These are phyloP conservation scores for Coemansia umbellata DNA, from an alignment of 192 early-diverging fungal species.

Conservation along the genomic window DNA sequence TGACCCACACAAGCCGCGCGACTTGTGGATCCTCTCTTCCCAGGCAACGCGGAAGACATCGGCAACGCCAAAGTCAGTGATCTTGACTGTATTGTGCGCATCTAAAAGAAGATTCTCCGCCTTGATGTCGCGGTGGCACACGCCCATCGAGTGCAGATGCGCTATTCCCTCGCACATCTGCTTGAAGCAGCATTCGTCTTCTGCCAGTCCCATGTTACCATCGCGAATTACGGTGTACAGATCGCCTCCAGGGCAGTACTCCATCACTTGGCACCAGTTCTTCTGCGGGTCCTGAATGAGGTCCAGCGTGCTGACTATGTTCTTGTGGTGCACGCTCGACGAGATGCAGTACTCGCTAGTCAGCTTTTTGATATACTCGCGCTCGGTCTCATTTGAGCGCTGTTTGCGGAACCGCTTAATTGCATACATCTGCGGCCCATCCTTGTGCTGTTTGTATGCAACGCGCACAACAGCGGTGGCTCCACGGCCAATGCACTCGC, in stretches of 20 bases:
- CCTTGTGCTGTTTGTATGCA: slow-evolving; percentile 67
- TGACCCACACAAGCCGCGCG: slow-evolving; percentile 87
- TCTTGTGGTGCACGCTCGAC: slow-evolving; percentile 83
- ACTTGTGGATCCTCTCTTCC: slow-evolving; percentile 71
- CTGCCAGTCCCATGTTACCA: slow-evolving; percentile 69
- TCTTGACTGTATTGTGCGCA: slow-evolving; percentile 76
- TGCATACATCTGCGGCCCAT: slow-evolving; percentile 68
- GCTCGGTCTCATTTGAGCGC: slow-evolving; percentile 80
- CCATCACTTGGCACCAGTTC: slow-evolving; percentile 78
- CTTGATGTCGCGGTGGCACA: slow-evolving; percentile 88
- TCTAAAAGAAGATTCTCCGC: slow-evolving; percentile 89
- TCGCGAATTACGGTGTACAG: slow-evolving; percentile 75
- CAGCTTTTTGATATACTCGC: slow-evolving; percentile 94
- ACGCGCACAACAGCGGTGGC: slow-evolving; percentile 90
- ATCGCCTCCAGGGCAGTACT: slow-evolving; percentile 92
- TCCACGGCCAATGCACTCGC: slow-evolving; percentile 79
- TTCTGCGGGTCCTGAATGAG: slow-evolving; percentile 88
- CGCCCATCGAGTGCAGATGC: slow-evolving; percentile 90
- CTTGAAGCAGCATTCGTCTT: slow-evolving; percentile 90
- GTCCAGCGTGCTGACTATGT: slow-evolving; percentile 93
- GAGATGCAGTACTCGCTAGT: slow-evolving; percentile 94
- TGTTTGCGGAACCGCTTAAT: slow-evolving; percentile 93
- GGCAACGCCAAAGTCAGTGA: slow-evolving; percentile 97
- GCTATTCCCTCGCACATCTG: slow-evolving; percentile 86
- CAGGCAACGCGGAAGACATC: slow-evolving; percentile 92